These are phyloP conservation scores for Singerocomus rubriflavus DNA, from an alignment of 1,284 basidiomycete genomes.

Conservation along the genomic window DNA sequence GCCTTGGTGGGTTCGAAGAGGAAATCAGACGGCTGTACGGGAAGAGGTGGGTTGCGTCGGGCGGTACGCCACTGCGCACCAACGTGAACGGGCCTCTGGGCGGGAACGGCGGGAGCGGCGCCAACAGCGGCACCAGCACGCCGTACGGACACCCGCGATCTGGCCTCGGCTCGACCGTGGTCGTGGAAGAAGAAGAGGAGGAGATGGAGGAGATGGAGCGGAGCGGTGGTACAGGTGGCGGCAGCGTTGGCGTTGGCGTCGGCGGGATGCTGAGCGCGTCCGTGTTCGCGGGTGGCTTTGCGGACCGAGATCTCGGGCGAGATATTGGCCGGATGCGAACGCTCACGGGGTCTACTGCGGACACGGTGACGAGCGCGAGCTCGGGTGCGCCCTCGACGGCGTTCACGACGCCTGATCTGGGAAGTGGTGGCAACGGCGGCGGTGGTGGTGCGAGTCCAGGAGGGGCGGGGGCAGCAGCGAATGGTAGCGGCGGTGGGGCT, in stretches of 20 bases:
- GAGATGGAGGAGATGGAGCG: slow-evolving; percentile 56
- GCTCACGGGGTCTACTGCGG: slow-evolving; percentile 50
- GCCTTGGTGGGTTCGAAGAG: slow-evolving; percentile 68
- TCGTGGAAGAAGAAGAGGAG: slow-evolving; percentile 75
- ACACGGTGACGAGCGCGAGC: slow-evolving; percentile 39
- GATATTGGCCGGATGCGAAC: slow-evolving; percentile 39
- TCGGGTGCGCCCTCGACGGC: slow-evolving; percentile 46
- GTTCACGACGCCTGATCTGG: slow-evolving; percentile 63
- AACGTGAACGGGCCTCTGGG: slow-evolving; percentile 43
- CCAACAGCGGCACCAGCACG: slow-evolving; percentile 55
- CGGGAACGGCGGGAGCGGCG: slow-evolving; percentile 38
- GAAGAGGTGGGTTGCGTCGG: slow-evolving; percentile 67
- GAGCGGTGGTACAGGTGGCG: slow-evolving; percentile 10
- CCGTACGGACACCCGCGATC: slow-evolving; percentile 53
- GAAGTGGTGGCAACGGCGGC: slow-evolving; percentile 2
- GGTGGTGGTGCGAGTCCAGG: slow-evolving; percentile 27
- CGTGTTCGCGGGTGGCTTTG: slow-evolving; percentile 34
- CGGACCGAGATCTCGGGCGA: slow-evolving; percentile 37
- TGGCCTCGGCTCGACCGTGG: slow-evolving; percentile 56
- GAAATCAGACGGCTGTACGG: slow-evolving; percentile 65
- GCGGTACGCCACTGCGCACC: slow-evolving; percentile 53
- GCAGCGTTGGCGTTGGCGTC: no score
- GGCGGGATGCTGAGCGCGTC: slow-evolving; percentile 26
- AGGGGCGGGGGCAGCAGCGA: neutral
- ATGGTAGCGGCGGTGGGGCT: slow-evolving; percentile 12